Evolutionary conservation across 768 basidiomycete species (phyloP).

Genomic region (Leccinum incarnatum): DNA sequence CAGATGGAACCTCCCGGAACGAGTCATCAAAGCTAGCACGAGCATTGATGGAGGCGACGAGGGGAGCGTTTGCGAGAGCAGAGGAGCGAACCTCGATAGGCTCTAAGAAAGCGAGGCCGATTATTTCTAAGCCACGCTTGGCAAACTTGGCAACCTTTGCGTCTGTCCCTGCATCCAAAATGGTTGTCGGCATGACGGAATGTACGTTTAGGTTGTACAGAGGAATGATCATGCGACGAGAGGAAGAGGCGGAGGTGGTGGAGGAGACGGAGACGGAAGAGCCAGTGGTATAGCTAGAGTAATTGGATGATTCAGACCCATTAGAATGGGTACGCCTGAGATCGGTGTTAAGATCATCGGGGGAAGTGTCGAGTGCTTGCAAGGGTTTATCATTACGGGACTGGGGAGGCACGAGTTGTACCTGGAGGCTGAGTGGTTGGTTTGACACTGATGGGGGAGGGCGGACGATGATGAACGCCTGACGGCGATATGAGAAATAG

Average conservation of each 20-base stretch:
- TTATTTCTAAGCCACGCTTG: conserved; percentile 70
- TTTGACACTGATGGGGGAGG: conserved; percentile 85
- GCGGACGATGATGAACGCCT: conserved; percentile 91
- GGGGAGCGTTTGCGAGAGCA: conserved; percentile 9
- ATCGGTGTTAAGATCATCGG: conserved; percentile 29
- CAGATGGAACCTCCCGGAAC: conserved; percentile 15
- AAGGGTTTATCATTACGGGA: conserved; percentile 41
- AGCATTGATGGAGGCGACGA: conserved; percentile 16
- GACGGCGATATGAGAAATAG: conserved; percentile 10
- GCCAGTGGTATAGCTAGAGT: conserved; percentile 50
- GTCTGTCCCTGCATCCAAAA: conserved; percentile 86
- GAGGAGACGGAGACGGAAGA: conserved; percentile 42
- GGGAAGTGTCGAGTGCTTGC: conserved; percentile 44
- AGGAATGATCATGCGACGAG: conserved; percentile 76
- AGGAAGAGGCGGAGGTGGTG: conserved; percentile 42
- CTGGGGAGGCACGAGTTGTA: conserved; percentile 78
- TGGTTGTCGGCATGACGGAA: conserved; percentile 81
- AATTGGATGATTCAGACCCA: conserved; percentile 48
- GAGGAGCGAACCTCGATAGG: conserved; percentile 68
- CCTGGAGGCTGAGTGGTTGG: conserved; percentile 86
- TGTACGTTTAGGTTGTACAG: conserved; percentile 87
- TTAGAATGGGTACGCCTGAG: conserved; percentile 36
- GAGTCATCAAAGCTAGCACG: conserved; percentile 32
- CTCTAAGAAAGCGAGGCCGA: conserved; percentile 76
- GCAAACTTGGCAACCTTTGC: conserved; percentile 79